These are phyloP conservation scores for Jacaranda copaia DNA, from an alignment of 257 asterid species.

Conservation along the genomic window DNA sequence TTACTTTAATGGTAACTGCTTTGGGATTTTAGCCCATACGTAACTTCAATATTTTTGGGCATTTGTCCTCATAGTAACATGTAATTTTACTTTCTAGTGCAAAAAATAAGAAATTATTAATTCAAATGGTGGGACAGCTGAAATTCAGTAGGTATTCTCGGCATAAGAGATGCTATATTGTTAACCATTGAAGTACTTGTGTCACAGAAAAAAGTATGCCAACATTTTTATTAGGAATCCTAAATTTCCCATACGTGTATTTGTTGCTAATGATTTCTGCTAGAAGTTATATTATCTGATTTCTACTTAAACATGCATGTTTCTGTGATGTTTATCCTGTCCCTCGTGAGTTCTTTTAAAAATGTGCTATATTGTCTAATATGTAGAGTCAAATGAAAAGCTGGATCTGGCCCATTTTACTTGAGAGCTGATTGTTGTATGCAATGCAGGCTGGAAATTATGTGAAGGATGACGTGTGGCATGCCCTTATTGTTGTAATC, in stretches of 20 bases:
- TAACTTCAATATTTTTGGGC: neutral
- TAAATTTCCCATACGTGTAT: slow-evolving; percentile 10
- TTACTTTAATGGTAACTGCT: neutral
- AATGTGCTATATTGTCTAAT: slow-evolving; percentile 5
- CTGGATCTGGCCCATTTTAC: slow-evolving; percentile 13
- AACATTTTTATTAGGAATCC: neutral
- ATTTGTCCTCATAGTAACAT: neutral
- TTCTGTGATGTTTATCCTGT: neutral
- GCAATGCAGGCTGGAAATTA: slow-evolving; percentile 78
- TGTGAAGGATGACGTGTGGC: slow-evolving; percentile 94
- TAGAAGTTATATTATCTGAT: neutral
- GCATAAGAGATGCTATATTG: slow-evolving; percentile 11
- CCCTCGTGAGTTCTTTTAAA: neutral
- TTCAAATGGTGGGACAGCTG: slow-evolving; percentile 6
- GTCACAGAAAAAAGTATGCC: neutral
- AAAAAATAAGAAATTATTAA: neutral
- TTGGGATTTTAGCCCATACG: neutral
- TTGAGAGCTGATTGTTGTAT: slow-evolving; percentile 23
- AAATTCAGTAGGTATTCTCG: slow-evolving; percentile 21
- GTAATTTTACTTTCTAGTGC: neutral
- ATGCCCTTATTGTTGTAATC: slow-evolving; percentile 85
- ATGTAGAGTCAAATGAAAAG: neutral
- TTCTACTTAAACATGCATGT: neutral
- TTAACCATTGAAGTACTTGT: slow-evolving; percentile 1
- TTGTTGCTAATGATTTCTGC: neutral